Percentiles rank a stretch among this genome's conserved stretches.
phyloP scores from a whole-genome alignment of 2,329 filamentous ascomycete species.

The Cytospora paraplurivora region DNA sequence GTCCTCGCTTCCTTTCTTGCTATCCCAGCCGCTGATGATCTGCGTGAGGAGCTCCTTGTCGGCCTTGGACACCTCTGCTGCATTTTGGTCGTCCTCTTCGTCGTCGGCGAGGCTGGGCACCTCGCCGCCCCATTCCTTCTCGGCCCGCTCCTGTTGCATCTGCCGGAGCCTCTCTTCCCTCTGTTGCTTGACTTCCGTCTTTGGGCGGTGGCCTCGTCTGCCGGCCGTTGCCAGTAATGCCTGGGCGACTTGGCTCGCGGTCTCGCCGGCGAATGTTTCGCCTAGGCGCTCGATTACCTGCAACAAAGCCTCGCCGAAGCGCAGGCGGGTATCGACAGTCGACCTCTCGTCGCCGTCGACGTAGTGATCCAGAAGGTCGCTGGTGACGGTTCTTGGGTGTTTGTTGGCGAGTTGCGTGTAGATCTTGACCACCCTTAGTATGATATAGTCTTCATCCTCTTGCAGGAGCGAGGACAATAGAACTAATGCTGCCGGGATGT shows the following conservation, averaged over 20 bases:
- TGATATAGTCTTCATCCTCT: conserved; percentile 72
- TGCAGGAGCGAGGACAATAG: conserved; percentile 65
- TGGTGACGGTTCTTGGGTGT: conserved; percentile 63
- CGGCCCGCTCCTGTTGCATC: conserved; percentile 52
- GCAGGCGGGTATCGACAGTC: conserved; percentile 63
- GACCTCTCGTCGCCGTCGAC: conserved; percentile 62
- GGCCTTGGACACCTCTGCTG: conserved; percentile 46
- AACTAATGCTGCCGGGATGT: conserved; percentile 66
- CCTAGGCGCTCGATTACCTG: conserved; percentile 65
- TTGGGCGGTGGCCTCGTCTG: conserved; percentile 61
- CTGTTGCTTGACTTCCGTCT: conserved; percentile 59
- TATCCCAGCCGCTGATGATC: conserved; percentile 69
- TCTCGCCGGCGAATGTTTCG: conserved; percentile 56
- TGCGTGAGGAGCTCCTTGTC: conserved; percentile 55
- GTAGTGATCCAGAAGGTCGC: conserved; percentile 68
- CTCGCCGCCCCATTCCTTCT: conserved; percentile 57
- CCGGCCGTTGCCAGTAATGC: conserved; percentile 66
- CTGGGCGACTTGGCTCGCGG: conserved; percentile 55
- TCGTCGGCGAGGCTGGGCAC: conserved; percentile 53
- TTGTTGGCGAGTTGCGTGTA: conserved; percentile 62
- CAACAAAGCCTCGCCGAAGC: conserved; percentile 68
- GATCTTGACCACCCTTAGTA: conserved; percentile 66
- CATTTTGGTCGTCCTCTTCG: conserved; percentile 43
- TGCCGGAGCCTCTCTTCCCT: conserved; percentile 52
- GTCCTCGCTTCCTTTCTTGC: conserved; percentile 67